A percentile compares a stretch with the other conserved stretches of the same genome.
Conservation (phyloP, 2,329 filamentous ascomycete species). For the Trichoderma breve region DNA sequence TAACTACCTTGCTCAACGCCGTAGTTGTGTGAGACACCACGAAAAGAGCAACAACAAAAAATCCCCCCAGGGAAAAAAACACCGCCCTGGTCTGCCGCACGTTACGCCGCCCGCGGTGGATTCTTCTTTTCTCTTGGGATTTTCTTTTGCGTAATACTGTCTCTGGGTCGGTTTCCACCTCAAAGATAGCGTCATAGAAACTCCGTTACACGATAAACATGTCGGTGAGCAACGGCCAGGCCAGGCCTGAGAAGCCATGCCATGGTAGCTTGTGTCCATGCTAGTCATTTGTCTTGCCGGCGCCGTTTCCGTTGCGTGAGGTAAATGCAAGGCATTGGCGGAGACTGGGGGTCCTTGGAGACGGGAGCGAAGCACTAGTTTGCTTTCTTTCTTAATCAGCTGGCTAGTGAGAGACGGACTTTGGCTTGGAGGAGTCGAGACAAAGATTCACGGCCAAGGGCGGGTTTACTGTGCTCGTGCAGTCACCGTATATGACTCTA, state of each 20-base stretch:
- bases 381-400: not conserved
- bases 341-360: slow-evolving; percentile 20
- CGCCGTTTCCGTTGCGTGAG: slow-evolving; percentile 18
- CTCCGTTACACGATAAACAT: slow-evolving; percentile 3
- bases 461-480: not conserved
- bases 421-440: not conserved
- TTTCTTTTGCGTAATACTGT: slow-evolving; percentile 14
- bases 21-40: slow-evolving; percentile 18
- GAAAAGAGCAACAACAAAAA: not conserved
- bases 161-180: not conserved
- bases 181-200: not conserved
- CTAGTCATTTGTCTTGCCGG: slow-evolving; percentile 16
- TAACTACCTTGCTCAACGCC: not conserved
- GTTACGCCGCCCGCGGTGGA: not conserved
- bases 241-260: not conserved
- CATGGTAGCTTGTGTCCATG: not conserved
- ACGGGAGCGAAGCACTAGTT: slow-evolving; percentile 22
- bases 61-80: not conserved
- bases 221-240: slow-evolving; percentile 9
- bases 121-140: not conserved
- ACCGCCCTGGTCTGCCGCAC: slow-evolving; percentile 4
- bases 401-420: slow-evolving; percentile 4
- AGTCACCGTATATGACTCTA: not conserved
- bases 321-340: slow-evolving; percentile 24
- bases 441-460: not conserved